Evolutionary conservation across 164 flowering plant species (phyloP).

Genomic region (Macadamia integrifolia): DNA sequence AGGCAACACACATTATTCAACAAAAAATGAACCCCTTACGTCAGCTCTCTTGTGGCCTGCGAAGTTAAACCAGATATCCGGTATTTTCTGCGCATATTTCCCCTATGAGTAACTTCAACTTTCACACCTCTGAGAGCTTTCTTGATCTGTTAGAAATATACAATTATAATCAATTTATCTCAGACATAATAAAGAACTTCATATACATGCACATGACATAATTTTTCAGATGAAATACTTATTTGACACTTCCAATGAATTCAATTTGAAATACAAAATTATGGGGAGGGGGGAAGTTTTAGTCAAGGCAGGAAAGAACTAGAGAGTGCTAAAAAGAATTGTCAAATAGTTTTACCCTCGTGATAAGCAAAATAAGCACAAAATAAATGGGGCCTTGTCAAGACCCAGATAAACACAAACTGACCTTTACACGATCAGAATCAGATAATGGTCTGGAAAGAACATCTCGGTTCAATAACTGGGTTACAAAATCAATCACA

Average conservation of each 20-base stretch:
- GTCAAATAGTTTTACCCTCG: neutral
- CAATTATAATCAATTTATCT: neutral
- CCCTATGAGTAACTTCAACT: conserved; percentile 81
- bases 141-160: conserved; percentile 42
- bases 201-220: too few species aligned
- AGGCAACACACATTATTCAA: neutral
- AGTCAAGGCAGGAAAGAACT: too few species aligned
- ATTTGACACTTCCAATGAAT: too few species aligned
- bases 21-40: conserved; percentile 36
- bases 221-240: too few species aligned
- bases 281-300: too few species aligned
- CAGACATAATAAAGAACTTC: too few species aligned
- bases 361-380: neutral
- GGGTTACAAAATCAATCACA: conserved; percentile 77
- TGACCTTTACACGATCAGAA: conserved; percentile 88
- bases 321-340: neutral
- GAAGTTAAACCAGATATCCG: conserved; percentile 78
- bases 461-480: conserved; percentile 71
- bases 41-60: conserved; percentile 67
- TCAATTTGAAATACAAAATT: too few species aligned
- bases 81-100: conserved; percentile 75
- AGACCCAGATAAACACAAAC: neutral
- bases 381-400: neutral
- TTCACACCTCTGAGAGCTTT: conserved; percentile 79
- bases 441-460: conserved; percentile 73